phyloP scores from a whole-genome alignment of 2,329 filamentous ascomycete species.

The Alternaria ventricosa region DNA sequence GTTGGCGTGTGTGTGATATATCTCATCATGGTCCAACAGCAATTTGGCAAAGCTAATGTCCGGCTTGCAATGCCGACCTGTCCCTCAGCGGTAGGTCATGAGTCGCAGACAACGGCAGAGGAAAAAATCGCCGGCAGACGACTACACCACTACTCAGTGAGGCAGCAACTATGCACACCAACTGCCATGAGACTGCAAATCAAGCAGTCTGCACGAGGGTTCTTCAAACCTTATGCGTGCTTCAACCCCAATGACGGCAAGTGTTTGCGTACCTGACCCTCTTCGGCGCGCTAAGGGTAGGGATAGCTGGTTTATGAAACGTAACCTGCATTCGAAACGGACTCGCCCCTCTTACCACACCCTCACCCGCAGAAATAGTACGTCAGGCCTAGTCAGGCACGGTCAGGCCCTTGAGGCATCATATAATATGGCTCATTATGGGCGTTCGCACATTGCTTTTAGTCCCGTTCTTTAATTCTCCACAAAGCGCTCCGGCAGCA shows the following conservation, averaged over 20 bases:
- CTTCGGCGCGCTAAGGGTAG: constrained; percentile 12
- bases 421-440: constrained; percentile 22
- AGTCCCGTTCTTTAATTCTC: not conserved
- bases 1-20: not conserved
- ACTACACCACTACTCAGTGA: not conserved
- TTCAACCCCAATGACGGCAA: constrained; percentile 10
- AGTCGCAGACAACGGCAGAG: not conserved
- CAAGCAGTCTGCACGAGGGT: constrained; percentile 4
- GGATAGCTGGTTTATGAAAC: constrained; percentile 24
- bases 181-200: constrained; percentile 4
- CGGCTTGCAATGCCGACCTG: not conserved
- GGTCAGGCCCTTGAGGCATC: not conserved
- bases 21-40: not conserved
- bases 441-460: constrained; percentile 3
- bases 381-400: not conserved
- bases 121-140: not conserved
- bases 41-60: not conserved
- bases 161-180: not conserved
- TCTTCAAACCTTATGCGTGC: constrained; percentile 12
- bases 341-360: constrained; percentile 15
- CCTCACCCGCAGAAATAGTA: constrained; percentile 8
- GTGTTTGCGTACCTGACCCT: constrained; percentile 15
- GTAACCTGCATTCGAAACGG: constrained; percentile 23
- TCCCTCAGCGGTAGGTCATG: not conserved
- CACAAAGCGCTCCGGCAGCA: constrained; percentile 8